Conservation (phyloP, 2,329 filamentous ascomycete genomes). For the Nannizziopsis barbatae region DNA sequence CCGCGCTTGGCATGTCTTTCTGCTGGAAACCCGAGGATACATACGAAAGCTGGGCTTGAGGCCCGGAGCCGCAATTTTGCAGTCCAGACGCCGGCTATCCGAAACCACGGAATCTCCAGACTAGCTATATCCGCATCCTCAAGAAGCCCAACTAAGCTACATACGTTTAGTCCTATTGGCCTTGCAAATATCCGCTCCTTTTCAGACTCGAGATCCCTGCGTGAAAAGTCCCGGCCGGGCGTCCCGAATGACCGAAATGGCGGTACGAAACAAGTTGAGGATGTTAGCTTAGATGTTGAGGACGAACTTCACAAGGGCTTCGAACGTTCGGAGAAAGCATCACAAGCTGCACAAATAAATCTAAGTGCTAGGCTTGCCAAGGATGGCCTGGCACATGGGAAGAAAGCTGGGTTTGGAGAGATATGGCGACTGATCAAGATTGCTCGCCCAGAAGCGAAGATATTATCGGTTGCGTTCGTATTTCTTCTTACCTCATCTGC, state of each 20-base stretch:
- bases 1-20: background rate
- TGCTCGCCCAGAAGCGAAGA: constrained; percentile 69
- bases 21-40: background rate
- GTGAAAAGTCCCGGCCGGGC: background rate
- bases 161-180: background rate
- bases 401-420: constrained; percentile 56
- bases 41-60: background rate
- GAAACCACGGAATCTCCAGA: background rate
- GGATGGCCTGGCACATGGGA: constrained; percentile 48
- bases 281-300: constrained; percentile 17
- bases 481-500: constrained; percentile 80
- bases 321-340: constrained; percentile 67
- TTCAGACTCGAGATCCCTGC: background rate
- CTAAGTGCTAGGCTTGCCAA: constrained; percentile 78
- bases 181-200: background rate
- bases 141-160: background rate
- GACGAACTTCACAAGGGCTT: constrained; percentile 50
- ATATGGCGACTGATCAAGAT: constrained; percentile 82
- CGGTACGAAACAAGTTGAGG: constrained; percentile 21
- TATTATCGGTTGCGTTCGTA: constrained; percentile 66
- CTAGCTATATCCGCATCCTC: background rate
- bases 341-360: constrained; percentile 79
- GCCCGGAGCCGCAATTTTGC: background rate
- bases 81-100: background rate
- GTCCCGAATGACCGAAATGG: background rate